A percentile compares a stretch with the other conserved stretches of the same genome.
These are phyloP conservation scores for Cercophora newfieldiana DNA, from an alignment of 495 filamentous ascomycete species.

Conservation along the genomic window DNA sequence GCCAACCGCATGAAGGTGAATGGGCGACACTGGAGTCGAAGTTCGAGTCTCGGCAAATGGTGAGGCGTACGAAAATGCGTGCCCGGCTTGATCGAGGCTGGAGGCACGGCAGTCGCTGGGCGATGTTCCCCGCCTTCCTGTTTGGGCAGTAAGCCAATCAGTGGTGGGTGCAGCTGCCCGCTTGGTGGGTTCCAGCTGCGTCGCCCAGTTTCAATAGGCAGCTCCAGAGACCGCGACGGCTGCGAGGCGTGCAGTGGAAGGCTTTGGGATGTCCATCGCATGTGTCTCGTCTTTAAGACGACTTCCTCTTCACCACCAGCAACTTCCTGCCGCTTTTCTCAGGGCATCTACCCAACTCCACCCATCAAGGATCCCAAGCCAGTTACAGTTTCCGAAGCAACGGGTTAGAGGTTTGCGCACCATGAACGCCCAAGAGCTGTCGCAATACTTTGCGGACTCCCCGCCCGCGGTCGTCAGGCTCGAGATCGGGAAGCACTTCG, in stretches of 20 bases:
- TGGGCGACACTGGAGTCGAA: neutral
- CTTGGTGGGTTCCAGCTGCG: neutral
- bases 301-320: neutral
- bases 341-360: neutral
- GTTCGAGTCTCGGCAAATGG: neutral
- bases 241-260: neutral
- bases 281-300: neutral
- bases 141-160: neutral
- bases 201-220: neutral
- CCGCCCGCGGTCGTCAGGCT: constrained; percentile 84
- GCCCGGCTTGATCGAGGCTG: neutral
- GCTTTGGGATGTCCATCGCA: neutral
- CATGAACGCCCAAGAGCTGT: constrained; percentile 55
- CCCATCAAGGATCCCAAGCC: neutral
- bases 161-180: neutral
- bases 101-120: neutral
- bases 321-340: neutral
- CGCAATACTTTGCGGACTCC: constrained; percentile 84
- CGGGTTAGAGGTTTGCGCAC: constrained; percentile 12
- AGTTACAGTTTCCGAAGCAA: neutral
- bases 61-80: neutral
- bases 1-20: too few species aligned
- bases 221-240: neutral
- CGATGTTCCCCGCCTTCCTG: neutral
- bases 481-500: constrained; percentile 87